These are phyloP conservation scores for Amanita thiersii DNA, from an alignment of 768 basidiomycete genomes.

Conservation along the genomic window DNA sequence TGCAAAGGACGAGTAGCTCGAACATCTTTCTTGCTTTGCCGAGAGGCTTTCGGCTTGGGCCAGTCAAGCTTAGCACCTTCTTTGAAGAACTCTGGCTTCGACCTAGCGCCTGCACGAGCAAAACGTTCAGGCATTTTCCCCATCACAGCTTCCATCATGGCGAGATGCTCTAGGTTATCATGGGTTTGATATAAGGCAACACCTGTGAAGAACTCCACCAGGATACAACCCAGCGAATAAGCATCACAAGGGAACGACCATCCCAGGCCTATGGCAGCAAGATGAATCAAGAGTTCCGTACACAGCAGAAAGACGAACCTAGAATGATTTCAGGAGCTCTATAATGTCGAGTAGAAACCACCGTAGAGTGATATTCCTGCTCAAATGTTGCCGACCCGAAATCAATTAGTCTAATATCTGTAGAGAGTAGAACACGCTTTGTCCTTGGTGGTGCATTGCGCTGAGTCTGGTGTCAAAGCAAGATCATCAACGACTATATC, in stretches of 20 bases:
- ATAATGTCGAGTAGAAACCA: conserved; percentile 97
- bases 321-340: conserved; percentile 98
- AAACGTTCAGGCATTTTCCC: conserved; percentile 93
- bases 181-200: conserved; percentile 99
- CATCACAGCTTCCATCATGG: conserved; percentile 99
- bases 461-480: conserved; percentile 23
- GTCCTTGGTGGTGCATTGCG: conserved; percentile 57
- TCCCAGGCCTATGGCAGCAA: conserved; percentile 61
- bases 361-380: conserved; percentile 95
- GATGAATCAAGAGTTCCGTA: conserved; percentile 11
- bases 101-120: conserved; percentile 61
- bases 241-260: conserved; percentile 99
- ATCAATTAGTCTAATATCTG: conserved; percentile 93
- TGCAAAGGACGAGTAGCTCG: conserved; percentile 70
- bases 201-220: conserved; percentile 98
- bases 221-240: conserved; percentile 96
- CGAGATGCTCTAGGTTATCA: conserved; percentile 97
- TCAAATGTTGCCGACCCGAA: conserved; percentile 99
- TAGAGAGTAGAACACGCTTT: conserved; percentile 76
- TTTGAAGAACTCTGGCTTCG: conserved; percentile 92
- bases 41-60: conserved; percentile 82
- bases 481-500: conserved; percentile 7
- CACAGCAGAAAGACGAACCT: conserved; percentile 42
- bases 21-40: conserved; percentile 92
- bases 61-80: conserved; percentile 81